phyloP scores from a whole-genome alignment of 1,284 basidiomycete species.

The Ustilago curta region DNA sequence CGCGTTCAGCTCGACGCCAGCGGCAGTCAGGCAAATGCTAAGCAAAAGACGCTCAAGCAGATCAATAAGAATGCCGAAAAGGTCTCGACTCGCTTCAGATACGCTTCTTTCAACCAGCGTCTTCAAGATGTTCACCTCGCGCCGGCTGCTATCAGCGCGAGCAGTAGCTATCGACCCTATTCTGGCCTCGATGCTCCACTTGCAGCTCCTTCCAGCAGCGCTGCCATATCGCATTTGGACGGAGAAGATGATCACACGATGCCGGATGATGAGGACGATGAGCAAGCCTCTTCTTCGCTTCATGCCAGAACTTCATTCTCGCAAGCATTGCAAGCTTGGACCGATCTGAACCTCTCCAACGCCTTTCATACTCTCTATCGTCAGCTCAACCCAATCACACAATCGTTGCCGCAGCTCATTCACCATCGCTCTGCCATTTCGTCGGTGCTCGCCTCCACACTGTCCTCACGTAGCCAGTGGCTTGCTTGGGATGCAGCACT shows the following conservation, averaged over 20 bases:
- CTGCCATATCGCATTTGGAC: constrained; percentile 14
- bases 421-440: constrained; percentile 61
- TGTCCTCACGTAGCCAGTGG: constrained; percentile 40
- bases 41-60: constrained; percentile 52
- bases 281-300: constrained; percentile 46
- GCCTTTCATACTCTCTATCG: constrained; percentile 59
- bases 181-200: constrained; percentile 58
- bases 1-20: constrained; percentile 45
- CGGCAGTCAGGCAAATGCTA: constrained; percentile 38
- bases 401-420: constrained; percentile 63
- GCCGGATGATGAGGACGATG: constrained; percentile 15
- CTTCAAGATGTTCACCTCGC: constrained; percentile 64
- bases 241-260: constrained; percentile 13
- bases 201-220: constrained; percentile 9
- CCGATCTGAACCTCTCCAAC: constrained; percentile 66
- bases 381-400: constrained; percentile 47
- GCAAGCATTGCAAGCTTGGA: constrained; percentile 60
- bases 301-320: constrained; percentile 59
- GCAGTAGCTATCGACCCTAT: constrained; percentile 50
- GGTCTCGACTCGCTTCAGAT: constrained; percentile 54
- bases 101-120: constrained; percentile 68
- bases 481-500: constrained; percentile 65
- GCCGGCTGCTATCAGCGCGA: constrained; percentile 47
- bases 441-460: constrained; percentile 25
- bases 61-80: constrained; percentile 51